Evolutionary conservation across 148 eudicot genomes (phyloP), one percentile per base, ranked within the genome.

Genomic region (Arbutus unedo): DNA sequence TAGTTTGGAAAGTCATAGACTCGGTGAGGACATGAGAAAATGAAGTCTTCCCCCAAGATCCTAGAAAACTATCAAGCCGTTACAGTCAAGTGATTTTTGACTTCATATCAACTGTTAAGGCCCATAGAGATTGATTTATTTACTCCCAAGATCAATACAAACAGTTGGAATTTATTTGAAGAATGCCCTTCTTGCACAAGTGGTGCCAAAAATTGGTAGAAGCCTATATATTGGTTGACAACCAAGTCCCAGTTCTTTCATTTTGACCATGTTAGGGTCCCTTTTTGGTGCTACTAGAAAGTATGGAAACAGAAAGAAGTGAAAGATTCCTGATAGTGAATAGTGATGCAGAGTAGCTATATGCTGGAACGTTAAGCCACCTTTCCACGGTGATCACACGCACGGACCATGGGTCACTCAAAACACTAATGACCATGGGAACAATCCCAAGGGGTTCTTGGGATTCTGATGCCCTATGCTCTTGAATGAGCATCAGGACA

Each of bases 11-110:
- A 14, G 10, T 6, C 15, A 41, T 18, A 7, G n/a, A 44, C 49
- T 14, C 6, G 47, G 18, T 10, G 45, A 38, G 74, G 45, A 38
- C 13, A 38, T 15, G 18, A 38, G 45, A 14, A 68, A 25, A 23
- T 66, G 6, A 72, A 74, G 77, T n/a, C 15, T 48, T 48, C 76
- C 50, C 9, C 10, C 0, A 15, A 70, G 7, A 19, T n/a, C 19
- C 8, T n/a, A 72, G 76, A 72, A 23, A 44, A 72, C 44, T 16
- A 15, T 41, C 76, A 44, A 72, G 76, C 21, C 49, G 7, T 44
- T 45, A 7, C 74, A 70, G 74, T 70, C 8, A 15, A 70, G 74
- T 70, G 74, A 41, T 48, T 15, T 70, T 70, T 72, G 50, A 72
- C 10, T 44, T 72, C 38, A 74, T 47, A 74, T 72, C 51, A 18